Base-by-base conservation (phyloP, 306 rosid genomes). In the Lathyrus aphaca region DNA sequence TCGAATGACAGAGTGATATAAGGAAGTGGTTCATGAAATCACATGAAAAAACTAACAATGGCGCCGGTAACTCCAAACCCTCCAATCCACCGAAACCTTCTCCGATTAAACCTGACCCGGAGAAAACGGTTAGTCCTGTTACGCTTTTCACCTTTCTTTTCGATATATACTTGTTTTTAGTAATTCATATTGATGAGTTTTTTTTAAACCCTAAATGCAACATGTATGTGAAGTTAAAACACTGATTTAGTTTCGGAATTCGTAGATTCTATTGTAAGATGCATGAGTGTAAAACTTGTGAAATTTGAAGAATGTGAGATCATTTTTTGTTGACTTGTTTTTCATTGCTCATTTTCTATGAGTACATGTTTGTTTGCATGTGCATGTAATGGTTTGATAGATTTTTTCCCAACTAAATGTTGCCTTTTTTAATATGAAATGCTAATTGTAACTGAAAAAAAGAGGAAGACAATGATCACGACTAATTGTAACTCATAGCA, bases 21-120 rank as follows among this genome's bases (percentile, higher is more conserved):
- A 73, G 99, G 66, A 94, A 91, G 76, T 91, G 99, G 99, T 94
- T 94, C 83, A 88, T 91, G 96, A 94, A 91, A 82, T 77, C 97
- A 1, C 97, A 91, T 57, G 90, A 80, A 40, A 91, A 87, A 76
- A 78, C 68, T 13, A 86, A 76, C 40, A 86, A 74, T 70, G 63
- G 40, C 40, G 88, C 69, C 63, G 58, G 51, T 67, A 79, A 50
- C 27, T 62, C 88, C 39, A 87, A 88, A 69, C 67, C 79, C 60
- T 74, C 87, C 37, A 80, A 75, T 64, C 54, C 56, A 35, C 53
- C 63, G 10, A 84, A 84, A 58, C 77, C 79, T 61, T 32, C 91
- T 49, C 27, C 86, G 5, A 77, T 75, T 15, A 86, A 81, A 73
- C 71, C 79, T 21, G 73, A 80, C 57, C 69, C 73, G 7, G 69